These are phyloP conservation scores for Phlebiopsis flavidoalba DNA, from an alignment of 768 basidiomycete species.

Conservation along the genomic window DNA sequence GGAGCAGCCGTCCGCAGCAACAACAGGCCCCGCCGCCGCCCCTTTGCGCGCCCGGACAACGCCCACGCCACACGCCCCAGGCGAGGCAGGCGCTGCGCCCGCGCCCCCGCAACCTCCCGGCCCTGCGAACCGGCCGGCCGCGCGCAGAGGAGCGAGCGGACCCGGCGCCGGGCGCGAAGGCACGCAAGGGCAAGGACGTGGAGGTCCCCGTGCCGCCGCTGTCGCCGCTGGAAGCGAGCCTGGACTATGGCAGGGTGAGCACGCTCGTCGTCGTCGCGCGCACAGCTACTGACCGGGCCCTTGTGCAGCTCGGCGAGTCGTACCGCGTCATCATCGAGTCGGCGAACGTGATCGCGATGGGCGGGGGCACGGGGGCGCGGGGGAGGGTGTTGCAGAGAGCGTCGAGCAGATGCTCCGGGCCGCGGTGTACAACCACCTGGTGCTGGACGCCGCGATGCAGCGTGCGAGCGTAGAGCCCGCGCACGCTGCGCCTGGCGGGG, in stretches of 20 bases:
- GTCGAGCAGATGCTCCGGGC: slow-evolving; percentile 43
- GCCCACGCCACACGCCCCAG: background rate
- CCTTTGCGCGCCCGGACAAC: slow-evolving; percentile 13
- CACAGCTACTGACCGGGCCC: background rate
- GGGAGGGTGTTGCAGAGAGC: slow-evolving; percentile 23
- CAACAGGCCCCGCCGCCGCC: background rate
- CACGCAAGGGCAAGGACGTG: slow-evolving; percentile 12
- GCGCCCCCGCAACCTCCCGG: slow-evolving; percentile 13
- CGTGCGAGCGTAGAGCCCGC: slow-evolving; percentile 13
- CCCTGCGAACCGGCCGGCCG: slow-evolving; percentile 15
- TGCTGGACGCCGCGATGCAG: slow-evolving; percentile 35
- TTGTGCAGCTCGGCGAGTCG: slow-evolving; percentile 36
- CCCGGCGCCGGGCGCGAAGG: slow-evolving; percentile 10
- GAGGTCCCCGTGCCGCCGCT: slow-evolving; percentile 17
- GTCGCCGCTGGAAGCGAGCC: slow-evolving; percentile 15
- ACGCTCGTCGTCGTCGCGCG: background rate
- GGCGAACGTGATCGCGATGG: slow-evolving; percentile 26
- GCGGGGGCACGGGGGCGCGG: slow-evolving; percentile 16
- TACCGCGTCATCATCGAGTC: slow-evolving; percentile 40
- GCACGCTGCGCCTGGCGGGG: slow-evolving; percentile 15
- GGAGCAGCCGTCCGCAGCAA: slow-evolving; percentile 3
- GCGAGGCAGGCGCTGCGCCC: slow-evolving; percentile 2
- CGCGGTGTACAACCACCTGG: slow-evolving; percentile 34
- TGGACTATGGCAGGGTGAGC: slow-evolving; percentile 41
- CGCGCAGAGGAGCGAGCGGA: slow-evolving; percentile 18